Evolutionary conservation across 176 grass and related monocot genomes (phyloP), one percentile per base, ranked within the genome.

Genomic region (Triticum urartu): DNA sequence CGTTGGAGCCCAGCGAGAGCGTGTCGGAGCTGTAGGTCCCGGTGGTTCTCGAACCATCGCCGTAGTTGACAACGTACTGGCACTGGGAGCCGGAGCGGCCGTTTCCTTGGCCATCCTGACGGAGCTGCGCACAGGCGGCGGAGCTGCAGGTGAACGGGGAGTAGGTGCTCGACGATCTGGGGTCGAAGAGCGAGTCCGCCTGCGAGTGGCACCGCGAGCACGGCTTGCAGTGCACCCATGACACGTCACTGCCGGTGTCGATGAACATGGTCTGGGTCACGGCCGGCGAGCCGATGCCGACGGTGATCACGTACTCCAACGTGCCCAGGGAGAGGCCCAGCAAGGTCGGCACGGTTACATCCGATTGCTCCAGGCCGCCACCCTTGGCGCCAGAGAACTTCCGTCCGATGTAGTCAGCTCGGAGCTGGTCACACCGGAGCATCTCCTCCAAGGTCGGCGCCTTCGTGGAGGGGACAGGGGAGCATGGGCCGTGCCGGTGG

Each of bases 141-240:
- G 87, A 70, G 84, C 43, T 20, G 88, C 92, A 97, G 2, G 86
- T 79, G 68, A 97, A 87, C 39, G 93, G 78, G 48, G 80, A 22
- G 84, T 97, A 97, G 4, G 92, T 92, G 40, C 59, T 58, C 3
- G 17, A 66, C 25, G 25, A 50, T 0, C 43, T 40, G 3, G 95
- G 95, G n/a, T 91, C 84, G 18, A 97, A 97, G 30, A 91, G 69
- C 24, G 56, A 32, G 68, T 89, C 90, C 15, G 47, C 10, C 63
- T 94, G 94, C 14, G 64, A 1, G 83, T 94, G 82, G 79, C 87
- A 90, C 9, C n/a, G 34, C 8, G 68, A 34, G 22, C 94, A 96
- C 2, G 94, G 94, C 0, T 69, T 45, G 89, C 94, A 96, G 43
- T 96, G 94, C 68, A 96, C 92, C 94, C 94, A 96, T 0, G 91